Evolutionary conservation across 192 early-diverging fungal species (phyloP).

Genomic region (Allomyces javanicus): DNA sequence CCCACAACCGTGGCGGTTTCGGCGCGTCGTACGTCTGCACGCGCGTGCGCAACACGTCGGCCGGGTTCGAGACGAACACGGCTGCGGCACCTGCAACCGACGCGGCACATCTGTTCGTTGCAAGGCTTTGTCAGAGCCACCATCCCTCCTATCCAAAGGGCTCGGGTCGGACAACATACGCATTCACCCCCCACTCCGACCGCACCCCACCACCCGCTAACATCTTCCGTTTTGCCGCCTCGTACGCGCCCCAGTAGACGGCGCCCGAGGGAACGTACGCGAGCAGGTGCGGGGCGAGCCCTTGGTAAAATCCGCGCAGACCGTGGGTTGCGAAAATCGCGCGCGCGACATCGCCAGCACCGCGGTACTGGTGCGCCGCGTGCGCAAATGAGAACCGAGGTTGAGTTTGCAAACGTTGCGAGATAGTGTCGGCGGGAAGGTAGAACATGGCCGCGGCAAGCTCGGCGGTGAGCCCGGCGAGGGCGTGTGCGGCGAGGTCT

Average conservation of each 20-base stretch:
- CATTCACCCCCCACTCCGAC: background rate
- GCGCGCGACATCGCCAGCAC: constrained; percentile 10
- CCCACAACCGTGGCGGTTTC: background rate
- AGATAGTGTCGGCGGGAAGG: constrained; percentile 27
- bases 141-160: no score
- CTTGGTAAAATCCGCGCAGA: constrained; percentile 18
- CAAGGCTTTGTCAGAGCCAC: no score
- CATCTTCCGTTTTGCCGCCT: constrained; percentile 14
- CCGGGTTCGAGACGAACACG: background rate
- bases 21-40: background rate
- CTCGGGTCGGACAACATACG: no score
- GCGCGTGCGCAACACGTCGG: background rate
- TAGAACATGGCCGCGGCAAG: constrained; percentile 14
- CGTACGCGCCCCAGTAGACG: constrained; percentile 28
- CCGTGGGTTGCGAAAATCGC: constrained; percentile 16
- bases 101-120: background rate
- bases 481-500: background rate
- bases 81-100: background rate
- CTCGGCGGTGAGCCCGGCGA: constrained; percentile 1
- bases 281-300: constrained; percentile 14
- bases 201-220: background rate
- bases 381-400: constrained; percentile 6
- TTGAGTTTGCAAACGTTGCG: constrained; percentile 27
- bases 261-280: constrained; percentile 23
- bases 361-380: background rate